Evolutionary conservation across 768 basidiomycete species (phyloP).

Genomic region (Trametes maxima): DNA sequence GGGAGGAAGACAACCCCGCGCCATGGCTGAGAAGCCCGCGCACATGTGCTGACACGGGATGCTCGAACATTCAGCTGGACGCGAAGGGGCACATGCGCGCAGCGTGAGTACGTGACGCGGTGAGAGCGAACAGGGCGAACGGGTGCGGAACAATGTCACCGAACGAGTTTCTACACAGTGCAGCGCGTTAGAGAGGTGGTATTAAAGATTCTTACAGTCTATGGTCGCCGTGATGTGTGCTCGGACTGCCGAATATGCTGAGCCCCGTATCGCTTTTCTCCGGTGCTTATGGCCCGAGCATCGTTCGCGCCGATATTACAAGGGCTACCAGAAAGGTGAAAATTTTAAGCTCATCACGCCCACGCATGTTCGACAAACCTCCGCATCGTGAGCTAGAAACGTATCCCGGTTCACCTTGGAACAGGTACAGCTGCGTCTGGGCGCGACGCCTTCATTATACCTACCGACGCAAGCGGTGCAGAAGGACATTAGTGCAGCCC

Average conservation of each 20-base stretch:
- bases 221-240: neutral
- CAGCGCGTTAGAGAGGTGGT: too few species aligned
- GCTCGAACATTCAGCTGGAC: conserved; percentile 8
- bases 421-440: neutral
- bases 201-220: too few species aligned
- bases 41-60: conserved; percentile 14
- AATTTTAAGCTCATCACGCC: conserved; percentile 5
- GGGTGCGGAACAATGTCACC: too few species aligned
- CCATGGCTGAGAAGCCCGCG: conserved; percentile 1
- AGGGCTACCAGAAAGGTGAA: neutral
- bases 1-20: neutral
- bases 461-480: neutral
- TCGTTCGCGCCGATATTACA: neutral
- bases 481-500: neutral
- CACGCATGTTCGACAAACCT: conserved; percentile 1
- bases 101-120: conserved; percentile 3
- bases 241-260: neutral
- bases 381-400: neutral
- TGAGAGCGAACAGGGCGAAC: neutral
- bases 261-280: conserved; percentile 2
- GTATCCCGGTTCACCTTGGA: neutral
- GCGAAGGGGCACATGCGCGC: conserved; percentile 10
- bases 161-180: too few species aligned
- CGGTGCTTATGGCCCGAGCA: neutral
- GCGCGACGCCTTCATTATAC: neutral